Base-by-base conservation (phyloP, 2,329 filamentous ascomycete genomes). In the Pyrenochaeta sp. region DNA sequence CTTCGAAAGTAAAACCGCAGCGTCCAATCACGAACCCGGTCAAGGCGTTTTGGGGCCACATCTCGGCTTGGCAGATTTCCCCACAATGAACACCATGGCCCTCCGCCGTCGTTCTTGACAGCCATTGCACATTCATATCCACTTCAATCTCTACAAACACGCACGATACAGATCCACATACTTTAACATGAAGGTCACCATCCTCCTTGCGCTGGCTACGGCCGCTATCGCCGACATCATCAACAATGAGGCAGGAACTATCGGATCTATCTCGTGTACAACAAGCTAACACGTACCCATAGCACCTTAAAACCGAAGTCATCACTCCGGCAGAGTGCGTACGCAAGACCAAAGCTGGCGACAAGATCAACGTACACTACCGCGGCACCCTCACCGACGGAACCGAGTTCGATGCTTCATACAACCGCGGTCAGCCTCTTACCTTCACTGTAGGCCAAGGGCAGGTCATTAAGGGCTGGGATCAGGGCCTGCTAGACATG, bases 391-490 rank as follows among this genome's bases (percentile, higher is more conserved):
- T 97, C 32, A 81, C 82, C 39, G 87, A 88, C 64, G 94, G 93
- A 75, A 78, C 73, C 67, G 79, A 81, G 56, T 80, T 80, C 69
- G 78, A 81, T 66, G 77, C 79, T 55, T 80, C 76, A 77, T 96
- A 96, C 82, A 90, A 96, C 74, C 89, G 94, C 56, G 88, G 88
- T 54, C 78, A 82, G 59, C 95, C 95, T 4, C 85, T 99, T 72
- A 82, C 77, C 68, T 98, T 99, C 81, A 87, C 84, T 64, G 83
- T 99, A 44, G 95, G 94, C 56, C 82, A 84, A 53, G 93, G 94
- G 45, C 88, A 91, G 77, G 95, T 98, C 58, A 99, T 99, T 80
- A 93, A 95, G 83, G 94, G 94, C 72, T 97, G 93, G 93, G 94
- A 98, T 72, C 83, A 96, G 75, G 94, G 94, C 51, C 86, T 98